phyloP scores from a whole-genome alignment of 2,329 filamentous ascomycete genomes.

The Aschersonia sp. region DNA sequence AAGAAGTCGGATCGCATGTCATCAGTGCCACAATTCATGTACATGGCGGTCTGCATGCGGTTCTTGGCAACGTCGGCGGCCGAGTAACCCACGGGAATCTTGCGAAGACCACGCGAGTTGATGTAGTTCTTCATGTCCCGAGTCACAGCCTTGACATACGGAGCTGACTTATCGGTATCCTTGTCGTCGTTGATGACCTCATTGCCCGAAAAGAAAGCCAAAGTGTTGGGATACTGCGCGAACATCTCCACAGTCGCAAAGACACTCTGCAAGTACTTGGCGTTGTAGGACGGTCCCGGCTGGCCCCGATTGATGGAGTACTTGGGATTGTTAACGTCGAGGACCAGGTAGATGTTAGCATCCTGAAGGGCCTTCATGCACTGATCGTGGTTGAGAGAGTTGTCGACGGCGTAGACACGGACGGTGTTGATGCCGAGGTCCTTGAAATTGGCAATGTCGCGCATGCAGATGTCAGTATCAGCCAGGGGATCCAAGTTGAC shows the following conservation, averaged over 20 bases:
- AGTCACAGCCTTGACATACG: conserved; percentile 65
- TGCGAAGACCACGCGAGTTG: conserved; percentile 42
- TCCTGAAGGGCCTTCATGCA: conserved; percentile 74
- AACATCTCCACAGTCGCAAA: conserved; percentile 85
- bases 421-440: conserved; percentile 80
- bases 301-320: conserved; percentile 74
- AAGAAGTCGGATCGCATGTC: conserved; percentile 80
- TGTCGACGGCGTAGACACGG: conserved; percentile 87
- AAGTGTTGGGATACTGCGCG: conserved; percentile 67
- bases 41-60: conserved; percentile 72
- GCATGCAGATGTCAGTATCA: conserved; percentile 53
- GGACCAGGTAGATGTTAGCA: conserved; percentile 81
- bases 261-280: conserved; percentile 66
- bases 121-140: conserved; percentile 65
- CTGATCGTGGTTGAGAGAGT: conserved; percentile 62
- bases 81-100: conserved; percentile 62
- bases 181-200: conserved; percentile 60
- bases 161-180: conserved; percentile 49
- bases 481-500: conserved; percentile 58
- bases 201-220: conserved; percentile 75
- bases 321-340: conserved; percentile 79
- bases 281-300: conserved; percentile 75
- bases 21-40: conserved; percentile 86
- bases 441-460: conserved; percentile 71
- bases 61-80: conserved; percentile 73